A percentile compares a stretch with the other conserved stretches of the same genome.
These are phyloP conservation scores for Podaxis sp. DNA, from an alignment of 768 basidiomycete species.

Conservation along the genomic window DNA sequence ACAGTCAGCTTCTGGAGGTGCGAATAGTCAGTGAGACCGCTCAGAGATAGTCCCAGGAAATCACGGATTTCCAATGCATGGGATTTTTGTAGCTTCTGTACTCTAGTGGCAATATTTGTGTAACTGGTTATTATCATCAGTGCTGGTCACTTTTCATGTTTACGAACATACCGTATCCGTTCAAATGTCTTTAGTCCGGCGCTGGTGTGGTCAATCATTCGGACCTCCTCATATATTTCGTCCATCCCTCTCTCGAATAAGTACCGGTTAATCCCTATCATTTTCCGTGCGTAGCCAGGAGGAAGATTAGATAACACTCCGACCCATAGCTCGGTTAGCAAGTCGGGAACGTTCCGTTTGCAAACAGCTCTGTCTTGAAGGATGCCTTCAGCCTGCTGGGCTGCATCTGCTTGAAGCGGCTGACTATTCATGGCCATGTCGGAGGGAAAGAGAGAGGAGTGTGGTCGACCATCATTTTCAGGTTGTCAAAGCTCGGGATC, in stretches of 20 bases:
- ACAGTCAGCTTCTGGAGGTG: conserved; percentile 20
- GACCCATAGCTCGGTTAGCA: conserved; percentile 22
- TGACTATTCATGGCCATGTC: not conserved
- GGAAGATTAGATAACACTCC: conserved; percentile 22
- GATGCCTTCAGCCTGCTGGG: not conserved
- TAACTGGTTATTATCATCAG: conserved; percentile 6
- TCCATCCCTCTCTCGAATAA: conserved; percentile 25
- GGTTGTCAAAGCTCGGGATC: not conserved
- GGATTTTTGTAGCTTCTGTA: conserved; percentile 12
- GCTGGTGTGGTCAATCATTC: conserved; percentile 19
- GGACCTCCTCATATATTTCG: conserved; percentile 24
- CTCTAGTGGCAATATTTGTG: conserved; percentile 16
- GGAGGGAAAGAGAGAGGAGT: not conserved
- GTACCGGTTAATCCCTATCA: conserved; percentile 23
- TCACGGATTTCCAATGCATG: not conserved
- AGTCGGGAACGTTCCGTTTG: conserved; percentile 14
- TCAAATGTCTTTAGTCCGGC: conserved; percentile 17
- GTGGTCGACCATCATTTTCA: not conserved
- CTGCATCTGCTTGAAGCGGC: not conserved
- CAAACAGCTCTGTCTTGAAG: not conserved
- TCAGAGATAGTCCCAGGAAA: conserved; percentile 12
- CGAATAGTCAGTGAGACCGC: conserved; percentile 12
- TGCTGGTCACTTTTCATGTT: not conserved
- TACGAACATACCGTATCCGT: conserved; percentile 16
- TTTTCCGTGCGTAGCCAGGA: conserved; percentile 15